These are phyloP conservation scores for Limonium bicolor DNA, from an alignment of 148 eudicot genomes.

Conservation along the genomic window DNA sequence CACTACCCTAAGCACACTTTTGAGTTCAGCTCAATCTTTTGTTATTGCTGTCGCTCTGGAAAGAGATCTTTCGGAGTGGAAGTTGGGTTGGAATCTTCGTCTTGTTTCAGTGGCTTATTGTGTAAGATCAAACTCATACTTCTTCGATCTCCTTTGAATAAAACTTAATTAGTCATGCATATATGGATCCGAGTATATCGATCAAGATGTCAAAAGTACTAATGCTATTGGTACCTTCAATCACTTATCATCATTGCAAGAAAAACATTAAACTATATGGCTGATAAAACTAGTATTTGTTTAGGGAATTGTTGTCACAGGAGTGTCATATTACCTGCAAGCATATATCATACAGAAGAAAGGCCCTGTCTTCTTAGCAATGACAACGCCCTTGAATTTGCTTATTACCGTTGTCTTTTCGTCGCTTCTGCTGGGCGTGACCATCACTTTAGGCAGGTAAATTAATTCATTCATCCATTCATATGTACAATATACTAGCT, in stretches of 20 bases:
- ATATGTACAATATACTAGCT: too few relatives aligned
- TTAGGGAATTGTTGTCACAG: slow-evolving; percentile 87
- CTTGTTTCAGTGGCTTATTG: slow-evolving; percentile 57
- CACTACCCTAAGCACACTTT: slow-evolving; percentile 49
- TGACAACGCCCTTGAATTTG: slow-evolving; percentile 54
- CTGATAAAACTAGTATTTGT: too few relatives aligned
- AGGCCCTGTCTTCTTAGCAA: slow-evolving; percentile 66
- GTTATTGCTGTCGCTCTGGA: slow-evolving; percentile 51
- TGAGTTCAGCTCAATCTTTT: slow-evolving; percentile 58
- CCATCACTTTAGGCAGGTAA: slow-evolving; percentile 68
- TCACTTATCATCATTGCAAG: too few relatives aligned
- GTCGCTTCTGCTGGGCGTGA: slow-evolving; percentile 45
- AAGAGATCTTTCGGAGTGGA: slow-evolving; percentile 51
- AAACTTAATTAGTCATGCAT: too few relatives aligned
- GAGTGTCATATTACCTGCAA: slow-evolving; percentile 58
- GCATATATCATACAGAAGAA: slow-evolving; percentile 80
- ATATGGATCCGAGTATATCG: too few relatives aligned
- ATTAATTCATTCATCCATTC: too few relatives aligned
- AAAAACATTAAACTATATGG: too few relatives aligned
- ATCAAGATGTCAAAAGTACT: too few relatives aligned
- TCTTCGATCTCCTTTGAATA: too few relatives aligned
- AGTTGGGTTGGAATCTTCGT: slow-evolving; percentile 57
- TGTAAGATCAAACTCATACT: too few relatives aligned
- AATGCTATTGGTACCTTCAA: too few relatives aligned
- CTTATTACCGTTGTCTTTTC: slow-evolving; percentile 47